A percentile compares a stretch with the other conserved stretches of the same genome.
These are phyloP conservation scores for Phragmites australis DNA, from an alignment of 176 grass and related monocot genomes.

Conservation along the genomic window DNA sequence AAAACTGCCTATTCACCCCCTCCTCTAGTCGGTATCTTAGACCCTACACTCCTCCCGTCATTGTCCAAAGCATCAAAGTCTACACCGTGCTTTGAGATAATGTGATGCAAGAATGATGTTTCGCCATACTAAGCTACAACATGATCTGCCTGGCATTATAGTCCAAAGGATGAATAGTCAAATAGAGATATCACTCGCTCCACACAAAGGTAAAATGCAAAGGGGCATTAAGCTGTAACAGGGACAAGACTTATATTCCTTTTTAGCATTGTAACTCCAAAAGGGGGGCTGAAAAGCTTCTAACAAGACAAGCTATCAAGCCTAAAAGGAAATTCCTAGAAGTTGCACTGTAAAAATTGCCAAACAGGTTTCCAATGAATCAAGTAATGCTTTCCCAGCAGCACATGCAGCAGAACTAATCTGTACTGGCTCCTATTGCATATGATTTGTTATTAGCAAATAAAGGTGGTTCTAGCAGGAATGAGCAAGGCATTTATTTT, in stretches of 20 bases:
- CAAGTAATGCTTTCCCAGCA: neutral
- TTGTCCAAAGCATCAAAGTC: slow-evolving; percentile 83
- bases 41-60: too few species aligned
- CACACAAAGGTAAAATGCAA: slow-evolving; percentile 1
- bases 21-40: too few species aligned
- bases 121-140: slow-evolving; percentile 94
- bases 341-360: neutral
- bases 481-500: neutral
- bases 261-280: neutral
- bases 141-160: slow-evolving; percentile 88
- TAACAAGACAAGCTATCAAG: slow-evolving; percentile 4
- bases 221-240: neutral
- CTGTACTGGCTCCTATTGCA: neutral
- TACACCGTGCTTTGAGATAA: slow-evolving; percentile 76
- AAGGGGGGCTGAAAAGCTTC: neutral
- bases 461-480: neutral
- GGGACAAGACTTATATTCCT: slow-evolving; percentile 1
- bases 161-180: slow-evolving; percentile 38
- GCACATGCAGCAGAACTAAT: neutral
- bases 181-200: neutral
- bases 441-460: slow-evolving; percentile 16
- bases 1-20: too few species aligned
- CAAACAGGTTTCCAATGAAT: neutral
- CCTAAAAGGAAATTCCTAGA: neutral
- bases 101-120: slow-evolving; percentile 90